Evolutionary conservation across 2,329 filamentous ascomycete genomes (phyloP).

Genomic region (Epichloe typhina): DNA sequence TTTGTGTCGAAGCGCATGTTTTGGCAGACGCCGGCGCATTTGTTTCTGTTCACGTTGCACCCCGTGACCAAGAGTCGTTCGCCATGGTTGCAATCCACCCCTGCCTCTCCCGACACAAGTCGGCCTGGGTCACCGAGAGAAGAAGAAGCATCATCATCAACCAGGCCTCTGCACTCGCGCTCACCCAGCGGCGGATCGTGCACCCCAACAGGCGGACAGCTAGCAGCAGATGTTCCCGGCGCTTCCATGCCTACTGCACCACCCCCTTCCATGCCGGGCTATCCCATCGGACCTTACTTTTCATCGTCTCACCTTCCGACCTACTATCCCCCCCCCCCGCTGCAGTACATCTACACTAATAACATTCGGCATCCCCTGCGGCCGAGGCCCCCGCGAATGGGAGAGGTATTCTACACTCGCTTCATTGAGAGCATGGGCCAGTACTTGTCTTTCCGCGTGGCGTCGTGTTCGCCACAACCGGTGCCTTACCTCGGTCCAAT

Average conservation of each 20-base stretch:
- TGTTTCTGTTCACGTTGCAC: conserved; percentile 78
- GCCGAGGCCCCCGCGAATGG: conserved; percentile 78
- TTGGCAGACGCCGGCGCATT: conserved; percentile 79
- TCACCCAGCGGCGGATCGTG: conserved; percentile 6
- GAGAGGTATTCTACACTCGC: conserved; percentile 81
- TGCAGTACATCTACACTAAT: conserved; percentile 69
- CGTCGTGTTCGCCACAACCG: conserved; percentile 52
- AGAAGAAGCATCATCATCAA: background rate
- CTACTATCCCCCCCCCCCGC: conserved; percentile 70
- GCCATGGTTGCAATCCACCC: conserved; percentile 34
- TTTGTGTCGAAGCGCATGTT: conserved; percentile 72
- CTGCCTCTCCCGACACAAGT: conserved; percentile 28
- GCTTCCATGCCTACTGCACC: conserved; percentile 22
- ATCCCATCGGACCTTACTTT: conserved; percentile 56
- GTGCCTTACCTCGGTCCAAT: conserved; percentile 51
- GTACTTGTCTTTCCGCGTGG: conserved; percentile 80
- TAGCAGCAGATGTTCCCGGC: conserved; percentile 26
- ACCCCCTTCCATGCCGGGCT: conserved; percentile 19
- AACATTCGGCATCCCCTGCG: conserved; percentile 73
- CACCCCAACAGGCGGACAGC: conserved; percentile 7
- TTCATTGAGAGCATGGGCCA: conserved; percentile 71
- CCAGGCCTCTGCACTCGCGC: conserved; percentile 4
- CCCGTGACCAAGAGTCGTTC: conserved; percentile 28
- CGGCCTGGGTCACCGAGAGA: conserved; percentile 10
- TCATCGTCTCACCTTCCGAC: conserved; percentile 79